Evolutionary conservation across 495 filamentous ascomycete genomes (phyloP), one percentile per base, ranked within the genome.

Genomic region (Trypethelium eluteriae): DNA sequence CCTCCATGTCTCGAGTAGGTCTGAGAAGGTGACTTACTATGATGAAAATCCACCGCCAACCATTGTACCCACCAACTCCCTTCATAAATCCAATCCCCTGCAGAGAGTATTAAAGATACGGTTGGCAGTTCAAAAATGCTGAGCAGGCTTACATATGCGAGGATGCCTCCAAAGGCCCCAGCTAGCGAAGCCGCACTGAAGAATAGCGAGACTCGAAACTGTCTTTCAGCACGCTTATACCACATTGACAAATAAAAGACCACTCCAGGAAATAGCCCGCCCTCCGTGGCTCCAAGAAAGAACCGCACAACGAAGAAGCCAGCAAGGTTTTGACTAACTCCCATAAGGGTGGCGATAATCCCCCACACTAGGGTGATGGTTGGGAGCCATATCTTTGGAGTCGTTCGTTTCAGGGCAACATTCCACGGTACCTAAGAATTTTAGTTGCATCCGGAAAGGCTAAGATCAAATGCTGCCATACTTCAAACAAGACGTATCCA

Each of bases 1-100:
- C 25, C 18, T 14, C 18, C 53, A 11, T 35, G 11, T 35, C 32
- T 14, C 36, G 6, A n/a, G 41, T 35, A 7, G 53, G 32, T 36
- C n/a, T 5, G 18, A 3, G 6, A 7, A n/a, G n/a, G 7, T 34
- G 77, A 12, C 88, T 88, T 70, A 90, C 88, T 38, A 90, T 78
- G 50, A 91, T 88, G 74, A 90, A 91, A 11, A 91, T 74, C 88
- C 88, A 91, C 39, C 88, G 76, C 88, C 89, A 91, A 11, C 79
- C 88, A 14, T 82, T 81, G 2, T 90, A 72, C 0, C 85, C 86
- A 16, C 75, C 74, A 0, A 76, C 79, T 16, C 79, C 78, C 65
- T 89, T 87, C 86, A 91, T 87, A 66, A 59, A 59, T 10, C 53
- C 53, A 59, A 59, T 59, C 36, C 53, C 53, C 53, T 59, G 32